Conservation (phyloP, 345 rosid species). For the Salix koriyanagi region DNA sequence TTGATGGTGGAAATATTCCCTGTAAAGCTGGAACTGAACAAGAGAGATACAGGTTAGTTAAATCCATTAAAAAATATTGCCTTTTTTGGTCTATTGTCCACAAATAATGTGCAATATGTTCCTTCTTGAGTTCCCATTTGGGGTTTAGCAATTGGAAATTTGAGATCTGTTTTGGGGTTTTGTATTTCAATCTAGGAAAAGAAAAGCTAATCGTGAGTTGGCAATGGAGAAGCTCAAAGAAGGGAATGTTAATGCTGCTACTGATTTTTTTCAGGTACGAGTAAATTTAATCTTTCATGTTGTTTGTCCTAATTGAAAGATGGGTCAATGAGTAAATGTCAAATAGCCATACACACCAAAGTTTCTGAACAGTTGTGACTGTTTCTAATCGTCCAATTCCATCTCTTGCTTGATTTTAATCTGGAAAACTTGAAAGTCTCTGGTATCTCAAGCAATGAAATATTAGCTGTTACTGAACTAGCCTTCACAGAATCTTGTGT, state of each 20-base stretch:
- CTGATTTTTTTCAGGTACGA: slow-evolving; percentile 74
- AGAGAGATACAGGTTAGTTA: slow-evolving; percentile 52
- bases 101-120: background rate
- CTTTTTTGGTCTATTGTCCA: background rate
- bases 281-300: background rate
- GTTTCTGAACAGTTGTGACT: too few relatives aligned
- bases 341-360: too few relatives aligned
- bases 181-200: slow-evolving; percentile 36
- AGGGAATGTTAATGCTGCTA: slow-evolving; percentile 66
- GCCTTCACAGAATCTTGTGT: background rate
- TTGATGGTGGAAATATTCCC: slow-evolving; percentile 79
- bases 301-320: too few relatives aligned
- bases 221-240: slow-evolving; percentile 70
- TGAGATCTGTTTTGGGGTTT: background rate
- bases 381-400: background rate
- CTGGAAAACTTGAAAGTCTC: background rate
- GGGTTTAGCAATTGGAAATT: background rate
- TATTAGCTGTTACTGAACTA: background rate
- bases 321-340: too few relatives aligned
- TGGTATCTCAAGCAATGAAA: too few relatives aligned
- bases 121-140: background rate
- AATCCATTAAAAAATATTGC: background rate
- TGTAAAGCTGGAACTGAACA: slow-evolving; percentile 71
- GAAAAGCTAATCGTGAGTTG: slow-evolving; percentile 52
- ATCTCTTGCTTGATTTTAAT: background rate